Percentiles rank a stretch among this genome's conserved stretches.
These are phyloP conservation scores for Simplicillium aogashimaense DNA, from an alignment of 2,329 filamentous ascomycete species.

Conservation along the genomic window DNA sequence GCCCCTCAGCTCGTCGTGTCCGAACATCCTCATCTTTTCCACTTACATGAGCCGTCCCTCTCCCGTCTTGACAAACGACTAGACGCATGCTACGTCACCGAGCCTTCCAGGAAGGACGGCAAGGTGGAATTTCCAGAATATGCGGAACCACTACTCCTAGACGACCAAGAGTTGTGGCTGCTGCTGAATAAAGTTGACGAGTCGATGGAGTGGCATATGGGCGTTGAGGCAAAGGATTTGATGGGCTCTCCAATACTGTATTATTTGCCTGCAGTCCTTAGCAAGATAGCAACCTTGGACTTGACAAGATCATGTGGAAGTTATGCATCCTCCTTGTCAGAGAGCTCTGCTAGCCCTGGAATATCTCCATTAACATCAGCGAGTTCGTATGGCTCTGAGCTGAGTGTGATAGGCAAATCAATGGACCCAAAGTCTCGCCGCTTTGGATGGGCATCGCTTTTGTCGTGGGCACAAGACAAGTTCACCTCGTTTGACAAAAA, in stretches of 20 bases:
- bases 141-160: slow-evolving; percentile 2
- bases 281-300: not conserved
- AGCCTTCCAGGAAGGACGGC: not conserved
- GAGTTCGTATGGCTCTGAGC: too few species aligned
- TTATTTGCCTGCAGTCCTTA: slow-evolving; percentile 2
- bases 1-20: not conserved
- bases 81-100: not conserved
- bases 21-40: slow-evolving; percentile 4
- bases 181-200: not conserved
- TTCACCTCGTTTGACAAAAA: too few species aligned
- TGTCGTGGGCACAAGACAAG: too few species aligned
- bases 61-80: not conserved
- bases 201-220: not conserved
- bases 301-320: too few species aligned
- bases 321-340: too few species aligned
- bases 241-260: slow-evolving; percentile 1
- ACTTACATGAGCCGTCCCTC: not conserved
- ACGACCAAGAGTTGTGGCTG: not conserved
- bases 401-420: too few species aligned
- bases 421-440: too few species aligned
- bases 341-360: too few species aligned
- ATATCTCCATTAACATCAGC: too few species aligned
- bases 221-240: slow-evolving; percentile 1
- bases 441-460: too few species aligned
- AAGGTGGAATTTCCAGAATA: slow-evolving; percentile 1